Base-by-base conservation (phyloP, 2,329 filamentous ascomycete genomes). In the Beauveria sp. region DNA sequence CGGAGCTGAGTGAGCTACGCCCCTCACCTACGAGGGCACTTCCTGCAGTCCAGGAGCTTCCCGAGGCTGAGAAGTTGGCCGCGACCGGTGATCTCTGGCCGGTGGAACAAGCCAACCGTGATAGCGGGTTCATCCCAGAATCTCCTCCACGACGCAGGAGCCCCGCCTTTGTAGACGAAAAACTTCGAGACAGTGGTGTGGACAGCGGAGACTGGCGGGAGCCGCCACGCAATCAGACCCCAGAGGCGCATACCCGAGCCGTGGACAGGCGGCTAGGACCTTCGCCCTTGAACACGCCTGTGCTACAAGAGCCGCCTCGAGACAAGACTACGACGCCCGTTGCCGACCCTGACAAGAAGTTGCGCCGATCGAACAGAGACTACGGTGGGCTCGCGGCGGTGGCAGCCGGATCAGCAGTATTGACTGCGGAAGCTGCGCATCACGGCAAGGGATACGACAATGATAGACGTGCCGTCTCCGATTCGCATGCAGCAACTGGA, bases 181-280 rank as follows among this genome's bases (percentile, higher is more conserved):
- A 71, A 34, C 72, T 75, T 54, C 77, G 80, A 49, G 83, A 86
- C 67, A 86, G 84, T 70, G 83, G 81, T 28, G 78, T 85, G 34
- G 80, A 85, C 65, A 73, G 84, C 49, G 78, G 77, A 24, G 81
- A 83, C 46, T 76, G 73, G 74, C 65, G 69, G n/a, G 78, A 78
- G 67, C 66, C 62, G 45, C 59, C 64, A 40, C 58, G 63, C 61
- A 65, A 68, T 60, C 65, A 68, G 50, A 71, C 70, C 40, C 69
- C 72, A 30, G 69, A 73, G 60, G 64, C 68, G 61, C 46, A 63
- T 51, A 61, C 61, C 42, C 58, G 58, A 8, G 30, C 20, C 16
- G 14, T 43, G 3, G 69, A 70, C 51, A 68, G 68, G 63, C 69
- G 66, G 47, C 66, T 69, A 26, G 69, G 69, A 50, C 70, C 69